phyloP scores from a whole-genome alignment of 1,284 basidiomycete species.

The Fomitiporia mediterranea region DNA sequence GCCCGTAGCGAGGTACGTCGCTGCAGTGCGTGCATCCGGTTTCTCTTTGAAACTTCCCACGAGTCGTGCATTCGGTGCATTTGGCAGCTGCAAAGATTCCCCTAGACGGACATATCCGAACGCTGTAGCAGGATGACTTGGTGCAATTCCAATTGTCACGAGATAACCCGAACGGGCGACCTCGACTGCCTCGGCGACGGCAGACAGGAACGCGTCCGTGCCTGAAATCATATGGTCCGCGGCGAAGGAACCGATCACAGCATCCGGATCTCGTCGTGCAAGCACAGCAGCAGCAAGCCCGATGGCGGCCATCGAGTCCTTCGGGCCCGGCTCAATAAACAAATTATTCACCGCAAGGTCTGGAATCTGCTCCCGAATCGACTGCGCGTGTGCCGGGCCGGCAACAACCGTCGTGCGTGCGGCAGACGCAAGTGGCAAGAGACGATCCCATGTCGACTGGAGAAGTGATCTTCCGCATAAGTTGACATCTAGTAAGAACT shows the following conservation, averaged over 20 bases:
- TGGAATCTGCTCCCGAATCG: conserved; percentile 69
- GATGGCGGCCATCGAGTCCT: conserved; percentile 83
- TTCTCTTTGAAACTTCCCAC: conserved; percentile 83
- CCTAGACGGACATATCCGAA: conserved; percentile 82
- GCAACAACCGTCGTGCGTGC: conserved; percentile 75
- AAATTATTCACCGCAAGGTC: conserved; percentile 62
- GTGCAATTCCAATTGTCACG: conserved; percentile 82
- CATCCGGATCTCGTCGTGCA: conserved; percentile 64
- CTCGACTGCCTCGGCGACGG: conserved; percentile 76
- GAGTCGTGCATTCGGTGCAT: conserved; percentile 75
- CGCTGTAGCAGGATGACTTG: conserved; percentile 77
- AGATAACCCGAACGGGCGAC: conserved; percentile 72
- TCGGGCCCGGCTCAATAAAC: conserved; percentile 76
- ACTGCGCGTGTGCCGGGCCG: conserved; percentile 65
- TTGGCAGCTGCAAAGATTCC: conserved; percentile 55
- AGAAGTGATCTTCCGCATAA: conserved; percentile 77
- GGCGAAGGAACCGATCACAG: conserved; percentile 80
- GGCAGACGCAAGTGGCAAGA: conserved; percentile 66
- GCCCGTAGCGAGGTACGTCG: conserved; percentile 76
- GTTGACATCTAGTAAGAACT: conserved; percentile 79
- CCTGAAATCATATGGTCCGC: conserved; percentile 88
- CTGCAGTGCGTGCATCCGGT: conserved; percentile 76
- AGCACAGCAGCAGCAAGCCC: conserved; percentile 83
- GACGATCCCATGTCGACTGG: conserved; percentile 82
- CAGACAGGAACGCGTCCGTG: conserved; percentile 76